A percentile compares a stretch with the other conserved stretches of the same genome.
phyloP scores from a whole-genome alignment of 2,329 filamentous ascomycete species.

The Monosporascus sp. region DNA sequence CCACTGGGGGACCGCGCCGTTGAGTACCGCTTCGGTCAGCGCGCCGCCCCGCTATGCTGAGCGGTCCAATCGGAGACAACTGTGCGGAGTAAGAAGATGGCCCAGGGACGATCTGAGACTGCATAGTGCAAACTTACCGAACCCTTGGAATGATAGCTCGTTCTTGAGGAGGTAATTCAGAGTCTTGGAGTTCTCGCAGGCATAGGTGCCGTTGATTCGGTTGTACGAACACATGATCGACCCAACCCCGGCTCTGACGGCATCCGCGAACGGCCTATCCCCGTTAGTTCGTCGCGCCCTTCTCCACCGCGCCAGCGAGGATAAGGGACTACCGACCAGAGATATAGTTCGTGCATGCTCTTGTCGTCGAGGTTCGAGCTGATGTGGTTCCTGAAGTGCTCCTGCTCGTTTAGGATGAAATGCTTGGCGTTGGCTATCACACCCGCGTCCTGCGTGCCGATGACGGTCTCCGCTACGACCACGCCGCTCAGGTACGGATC shows the following conservation, averaged over 20 bases:
- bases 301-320: too few relatives aligned
- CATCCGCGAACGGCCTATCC: slow-evolving; percentile 64
- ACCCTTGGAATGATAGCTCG: slow-evolving; percentile 75
- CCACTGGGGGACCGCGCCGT: slow-evolving; percentile 12
- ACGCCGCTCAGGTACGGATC: slow-evolving; percentile 68
- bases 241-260: slow-evolving; percentile 60
- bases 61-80: slow-evolving; percentile 68
- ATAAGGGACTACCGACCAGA: slow-evolving; percentile 38
- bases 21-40: slow-evolving; percentile 17
- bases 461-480: slow-evolving; percentile 65
- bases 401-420: slow-evolving; percentile 63
- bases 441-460: slow-evolving; percentile 72
- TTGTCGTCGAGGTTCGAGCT: slow-evolving; percentile 61
- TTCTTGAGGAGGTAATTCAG: slow-evolving; percentile 71
- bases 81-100: slow-evolving; percentile 1
- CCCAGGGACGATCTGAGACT: background rate
- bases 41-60: slow-evolving; percentile 52
- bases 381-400: slow-evolving; percentile 19
- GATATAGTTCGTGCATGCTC: slow-evolving; percentile 68
- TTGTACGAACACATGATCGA: slow-evolving; percentile 66
- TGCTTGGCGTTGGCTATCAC: slow-evolving; percentile 75
- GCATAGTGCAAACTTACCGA: slow-evolving; percentile 42
- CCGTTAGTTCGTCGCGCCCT: background rate
- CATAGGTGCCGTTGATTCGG: slow-evolving; percentile 72
- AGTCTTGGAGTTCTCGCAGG: slow-evolving; percentile 70